A percentile compares a stretch with the other conserved stretches of the same genome.
These are phyloP conservation scores for Hericium coralloides DNA, from an alignment of 768 basidiomycete species.

Conservation along the genomic window DNA sequence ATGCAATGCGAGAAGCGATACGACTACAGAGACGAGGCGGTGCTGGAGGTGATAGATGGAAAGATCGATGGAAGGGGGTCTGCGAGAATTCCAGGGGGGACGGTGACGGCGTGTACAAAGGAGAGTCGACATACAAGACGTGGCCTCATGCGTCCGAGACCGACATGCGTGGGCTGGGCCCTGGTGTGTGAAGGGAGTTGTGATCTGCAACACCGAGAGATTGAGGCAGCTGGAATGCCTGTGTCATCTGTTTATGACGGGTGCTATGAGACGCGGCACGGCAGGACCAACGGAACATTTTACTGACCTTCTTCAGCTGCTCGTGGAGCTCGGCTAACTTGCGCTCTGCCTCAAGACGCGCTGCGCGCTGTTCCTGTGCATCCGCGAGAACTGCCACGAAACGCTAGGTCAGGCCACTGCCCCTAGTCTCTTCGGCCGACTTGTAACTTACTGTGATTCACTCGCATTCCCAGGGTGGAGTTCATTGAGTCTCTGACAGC, in stretches of 20 bases:
- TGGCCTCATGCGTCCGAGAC: constrained; percentile 7
- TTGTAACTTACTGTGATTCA: constrained; percentile 7
- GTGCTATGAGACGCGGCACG: neutral
- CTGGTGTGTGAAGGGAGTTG: constrained; percentile 8
- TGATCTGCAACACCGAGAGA: constrained; percentile 1
- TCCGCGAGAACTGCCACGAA: constrained; percentile 8
- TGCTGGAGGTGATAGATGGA: neutral
- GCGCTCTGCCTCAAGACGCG: constrained; percentile 28
- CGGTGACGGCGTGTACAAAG: neutral
- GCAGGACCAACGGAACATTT: constrained; percentile 28
- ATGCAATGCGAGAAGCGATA: neutral
- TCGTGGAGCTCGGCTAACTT: constrained; percentile 45
- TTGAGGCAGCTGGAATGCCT: constrained; percentile 12
- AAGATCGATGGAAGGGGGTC: neutral
- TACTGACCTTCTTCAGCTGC: constrained; percentile 43
- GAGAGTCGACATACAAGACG: neutral
- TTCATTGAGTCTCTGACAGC: constrained; percentile 10
- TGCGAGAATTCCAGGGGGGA: neutral
- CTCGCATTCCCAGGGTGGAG: constrained; percentile 9
- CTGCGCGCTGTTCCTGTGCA: constrained; percentile 29
- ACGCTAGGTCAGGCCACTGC: neutral
- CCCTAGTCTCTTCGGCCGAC: too few relatives aligned
- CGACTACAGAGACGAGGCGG: neutral
- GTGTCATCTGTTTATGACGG: constrained; percentile 10
- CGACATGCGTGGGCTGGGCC: constrained; percentile 10